Percentiles rank a stretch among this genome's conserved stretches.
These are phyloP conservation scores for Strigomonas oncopelti DNA, from an alignment of 208 protist genomes.

Conservation along the genomic window DNA sequence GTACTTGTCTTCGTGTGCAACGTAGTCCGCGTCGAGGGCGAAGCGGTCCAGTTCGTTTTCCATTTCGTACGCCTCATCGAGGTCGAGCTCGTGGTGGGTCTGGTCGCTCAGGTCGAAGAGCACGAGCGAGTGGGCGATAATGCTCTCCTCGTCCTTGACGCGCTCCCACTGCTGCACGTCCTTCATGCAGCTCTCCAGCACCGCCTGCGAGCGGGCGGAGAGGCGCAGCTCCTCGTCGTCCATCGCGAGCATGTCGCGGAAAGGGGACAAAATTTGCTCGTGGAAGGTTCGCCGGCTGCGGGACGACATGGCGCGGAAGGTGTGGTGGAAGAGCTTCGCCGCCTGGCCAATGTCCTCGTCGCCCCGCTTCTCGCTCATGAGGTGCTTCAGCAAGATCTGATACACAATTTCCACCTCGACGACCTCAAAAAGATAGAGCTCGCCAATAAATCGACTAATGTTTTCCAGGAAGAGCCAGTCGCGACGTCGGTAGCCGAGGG, in stretches of 20 bases:
- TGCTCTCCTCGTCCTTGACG: conserved; percentile 62
- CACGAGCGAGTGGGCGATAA: conserved; percentile 80
- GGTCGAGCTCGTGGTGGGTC: conserved; percentile 92
- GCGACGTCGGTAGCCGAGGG: conserved; percentile 76
- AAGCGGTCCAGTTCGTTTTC: conserved; percentile 93
- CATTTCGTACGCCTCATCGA: conserved; percentile 87
- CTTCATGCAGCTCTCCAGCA: conserved; percentile 94
- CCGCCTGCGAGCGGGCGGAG: conserved; percentile 93
- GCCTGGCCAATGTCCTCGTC: conserved; percentile 96
- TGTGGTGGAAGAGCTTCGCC: conserved; percentile 60
- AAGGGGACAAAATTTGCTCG: conserved; percentile 65
- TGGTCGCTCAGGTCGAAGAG: conserved; percentile 94
- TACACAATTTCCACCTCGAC: conserved; percentile 70
- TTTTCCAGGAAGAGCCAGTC: conserved; percentile 88
- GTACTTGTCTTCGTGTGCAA: conserved; percentile 92
- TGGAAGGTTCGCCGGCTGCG: conserved; percentile 60
- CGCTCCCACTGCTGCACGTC: conserved; percentile 87
- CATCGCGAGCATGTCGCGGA: conserved; percentile 79
- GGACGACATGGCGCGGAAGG: conserved; percentile 67
- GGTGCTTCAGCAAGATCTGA: conserved; percentile 69
- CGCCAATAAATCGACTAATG: conserved; percentile 57
- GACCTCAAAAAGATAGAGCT: conserved; percentile 82
- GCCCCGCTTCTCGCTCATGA: conserved; percentile 72
- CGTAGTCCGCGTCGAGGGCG: conserved; percentile 90
- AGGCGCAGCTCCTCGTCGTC: conserved; percentile 91